Evolutionary conservation across 2,329 filamentous ascomycete species (phyloP).

Genomic region (Epichloe hybrida): DNA sequence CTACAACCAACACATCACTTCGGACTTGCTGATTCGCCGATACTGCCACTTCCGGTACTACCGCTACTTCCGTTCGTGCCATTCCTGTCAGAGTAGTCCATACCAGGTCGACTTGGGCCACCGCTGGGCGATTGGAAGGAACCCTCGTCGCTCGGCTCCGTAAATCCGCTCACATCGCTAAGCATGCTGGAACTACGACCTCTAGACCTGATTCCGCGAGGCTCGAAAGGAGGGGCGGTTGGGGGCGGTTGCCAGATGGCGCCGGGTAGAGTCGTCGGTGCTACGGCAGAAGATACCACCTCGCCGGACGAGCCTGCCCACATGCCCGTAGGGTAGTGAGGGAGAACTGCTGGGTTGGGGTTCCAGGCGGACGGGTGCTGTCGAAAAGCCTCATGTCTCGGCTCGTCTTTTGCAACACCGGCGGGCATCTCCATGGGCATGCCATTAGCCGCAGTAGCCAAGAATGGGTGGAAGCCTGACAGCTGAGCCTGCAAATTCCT

Average conservation of each 20-base stretch:
- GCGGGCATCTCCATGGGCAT: constrained; percentile 18
- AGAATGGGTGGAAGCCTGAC: constrained; percentile 18
- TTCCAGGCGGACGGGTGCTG: constrained; percentile 20
- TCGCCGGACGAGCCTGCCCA: constrained; percentile 24
- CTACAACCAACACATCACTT: constrained; percentile 2
- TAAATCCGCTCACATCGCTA: constrained; percentile 53
- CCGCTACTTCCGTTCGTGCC: constrained; percentile 24
- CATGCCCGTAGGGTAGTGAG: constrained; percentile 22
- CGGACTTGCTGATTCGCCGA: constrained; percentile 40
- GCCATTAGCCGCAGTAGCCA: constrained; percentile 18
- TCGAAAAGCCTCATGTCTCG: constrained; percentile 8
- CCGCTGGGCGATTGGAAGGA: constrained; percentile 12
- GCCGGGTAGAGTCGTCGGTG: constrained; percentile 17
- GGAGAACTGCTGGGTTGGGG: constrained; percentile 18
- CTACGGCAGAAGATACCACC: constrained; percentile 18
- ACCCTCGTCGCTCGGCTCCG: constrained; percentile 44
- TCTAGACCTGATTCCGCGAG: constrained; percentile 28
- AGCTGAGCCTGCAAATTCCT: constrained; percentile 19
- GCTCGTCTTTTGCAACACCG: constrained; percentile 7
- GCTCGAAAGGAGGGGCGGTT: constrained; percentile 22
- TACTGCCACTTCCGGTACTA: constrained; percentile 36
- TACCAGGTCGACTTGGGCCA: constrained; percentile 2
- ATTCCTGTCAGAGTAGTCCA: constrained; percentile 7
- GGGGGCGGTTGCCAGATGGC: constrained; percentile 24
- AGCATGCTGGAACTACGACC: constrained; percentile 55